A percentile compares a stretch with the other conserved stretches of the same genome.
phyloP scores from a whole-genome alignment of 2,329 filamentous ascomycete species.

The Aurifilum marmelostoma region DNA sequence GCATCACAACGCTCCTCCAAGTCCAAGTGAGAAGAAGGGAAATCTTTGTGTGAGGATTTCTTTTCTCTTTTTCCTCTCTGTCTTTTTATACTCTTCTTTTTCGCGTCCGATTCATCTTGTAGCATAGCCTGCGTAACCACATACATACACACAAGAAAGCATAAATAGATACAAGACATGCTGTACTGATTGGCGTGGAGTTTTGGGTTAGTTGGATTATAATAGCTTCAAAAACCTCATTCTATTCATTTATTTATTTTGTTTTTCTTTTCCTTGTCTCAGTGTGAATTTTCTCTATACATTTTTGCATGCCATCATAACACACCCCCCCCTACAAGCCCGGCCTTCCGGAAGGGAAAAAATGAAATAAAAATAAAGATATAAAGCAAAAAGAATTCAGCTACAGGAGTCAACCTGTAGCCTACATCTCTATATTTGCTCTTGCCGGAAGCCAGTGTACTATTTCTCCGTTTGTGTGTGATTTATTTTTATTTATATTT shows the following conservation, averaged over 20 bases:
- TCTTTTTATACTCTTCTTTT: too few relatives aligned
- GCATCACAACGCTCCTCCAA: conserved; percentile 11
- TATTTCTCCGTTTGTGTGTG: neutral
- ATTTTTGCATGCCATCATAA: neutral
- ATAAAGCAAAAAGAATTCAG: neutral
- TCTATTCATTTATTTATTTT: too few relatives aligned
- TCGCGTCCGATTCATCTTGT: neutral
- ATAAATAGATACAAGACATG: neutral
- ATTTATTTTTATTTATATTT: neutral
- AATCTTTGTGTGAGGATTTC: neutral
- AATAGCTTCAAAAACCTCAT: neutral
- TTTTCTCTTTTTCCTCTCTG: neutral
- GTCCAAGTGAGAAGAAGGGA: conserved; percentile 12
- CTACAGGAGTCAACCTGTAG: neutral
- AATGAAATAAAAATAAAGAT: neutral
- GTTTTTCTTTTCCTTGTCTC: too few relatives aligned
- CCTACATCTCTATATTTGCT: neutral
- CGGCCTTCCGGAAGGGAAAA: neutral
- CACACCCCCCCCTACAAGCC: too few relatives aligned
- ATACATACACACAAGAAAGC: neutral
- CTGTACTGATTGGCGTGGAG: neutral
- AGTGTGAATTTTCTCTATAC: neutral
- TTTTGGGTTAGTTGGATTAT: neutral
- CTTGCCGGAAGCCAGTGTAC: neutral
- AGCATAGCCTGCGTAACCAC: neutral